Conservation (phyloP, 2,329 filamentous ascomycete species). For the Colletotrichum sansevieriae region DNA sequence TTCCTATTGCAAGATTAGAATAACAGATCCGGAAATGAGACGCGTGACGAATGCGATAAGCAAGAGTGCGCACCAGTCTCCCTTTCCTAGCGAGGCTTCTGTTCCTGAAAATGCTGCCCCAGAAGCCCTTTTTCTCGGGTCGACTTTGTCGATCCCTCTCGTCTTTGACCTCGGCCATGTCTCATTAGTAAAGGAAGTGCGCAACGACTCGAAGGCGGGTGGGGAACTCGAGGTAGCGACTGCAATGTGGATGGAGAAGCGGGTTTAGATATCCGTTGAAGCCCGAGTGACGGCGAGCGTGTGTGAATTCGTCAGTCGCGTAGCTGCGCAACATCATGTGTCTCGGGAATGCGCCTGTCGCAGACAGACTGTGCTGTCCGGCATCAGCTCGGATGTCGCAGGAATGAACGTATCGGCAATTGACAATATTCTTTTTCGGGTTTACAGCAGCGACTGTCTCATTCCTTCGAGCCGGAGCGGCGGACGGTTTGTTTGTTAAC, state of each 20-base stretch:
- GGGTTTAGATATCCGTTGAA: slow-evolving; percentile 15
- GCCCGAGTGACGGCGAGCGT: slow-evolving; percentile 22
- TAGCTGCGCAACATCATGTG: slow-evolving; percentile 41
- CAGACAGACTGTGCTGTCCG: slow-evolving; percentile 29
- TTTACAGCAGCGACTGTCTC: slow-evolving; percentile 10
- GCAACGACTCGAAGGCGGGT: background rate
- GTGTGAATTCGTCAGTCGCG: slow-evolving; percentile 39
- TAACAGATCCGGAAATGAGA: background rate
- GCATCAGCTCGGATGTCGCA: slow-evolving; percentile 27
- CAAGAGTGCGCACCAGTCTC: slow-evolving; percentile 50
- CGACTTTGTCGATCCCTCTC: slow-evolving; percentile 38
- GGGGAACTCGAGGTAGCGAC: background rate
- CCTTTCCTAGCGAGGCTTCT: slow-evolving; percentile 57
- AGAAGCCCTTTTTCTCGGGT: slow-evolving; percentile 61
- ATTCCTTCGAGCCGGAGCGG: slow-evolving; percentile 9
- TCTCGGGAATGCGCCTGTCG: slow-evolving; percentile 43
- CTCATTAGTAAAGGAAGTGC: slow-evolving; percentile 32
- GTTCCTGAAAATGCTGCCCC: slow-evolving; percentile 63
- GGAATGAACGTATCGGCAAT: background rate
- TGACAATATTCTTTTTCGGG: background rate
- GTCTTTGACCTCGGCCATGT: slow-evolving; percentile 51
- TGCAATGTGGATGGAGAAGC: slow-evolving; percentile 4
- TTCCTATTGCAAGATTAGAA: slow-evolving; percentile 45
- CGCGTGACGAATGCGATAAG: slow-evolving; percentile 41
- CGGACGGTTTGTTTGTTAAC: slow-evolving; percentile 2